A percentile compares a stretch with the other conserved stretches of the same genome.
Conservation (phyloP, 2,329 filamentous ascomycete genomes). For the Arthroderma uncinatum region DNA sequence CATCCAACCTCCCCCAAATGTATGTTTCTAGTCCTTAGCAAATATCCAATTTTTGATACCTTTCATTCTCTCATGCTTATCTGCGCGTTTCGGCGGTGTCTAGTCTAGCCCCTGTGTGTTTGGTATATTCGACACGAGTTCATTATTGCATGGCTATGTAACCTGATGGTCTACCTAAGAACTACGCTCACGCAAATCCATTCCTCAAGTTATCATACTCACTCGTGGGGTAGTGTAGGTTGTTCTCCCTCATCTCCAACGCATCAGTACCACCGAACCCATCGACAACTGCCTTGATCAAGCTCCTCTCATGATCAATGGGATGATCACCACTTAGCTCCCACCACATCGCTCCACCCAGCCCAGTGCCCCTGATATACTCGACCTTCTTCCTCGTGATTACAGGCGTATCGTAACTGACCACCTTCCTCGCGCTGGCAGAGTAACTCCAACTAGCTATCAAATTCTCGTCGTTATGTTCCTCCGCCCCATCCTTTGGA, state of each 20-base stretch:
- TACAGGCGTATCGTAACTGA: slow-evolving; percentile 63
- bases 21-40: not conserved
- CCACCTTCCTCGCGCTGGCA: slow-evolving; percentile 46
- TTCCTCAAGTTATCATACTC: slow-evolving; percentile 13
- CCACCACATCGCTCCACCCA: slow-evolving; percentile 97
- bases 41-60: not conserved
- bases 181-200: slow-evolving; percentile 1
- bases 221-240: slow-evolving; percentile 10
- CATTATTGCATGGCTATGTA: not conserved
- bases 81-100: not conserved
- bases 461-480: slow-evolving; percentile 49
- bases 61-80: not conserved
- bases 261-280: slow-evolving; percentile 9
- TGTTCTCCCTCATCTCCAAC: slow-evolving; percentile 11
- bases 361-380: slow-evolving; percentile 53
- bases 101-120: not conserved
- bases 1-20: not conserved
- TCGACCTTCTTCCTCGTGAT: slow-evolving; percentile 59
- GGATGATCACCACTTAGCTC: slow-evolving; percentile 63
- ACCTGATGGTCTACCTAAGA: not conserved
- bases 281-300: slow-evolving; percentile 11
- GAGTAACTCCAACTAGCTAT: slow-evolving; percentile 67
- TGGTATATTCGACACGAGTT: not conserved
- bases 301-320: slow-evolving; percentile 10
- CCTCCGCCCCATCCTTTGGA: slow-evolving; percentile 54